Evolutionary conservation across 129 eudicot genomes (phyloP).

Genomic region (Artemisia tridentata): DNA sequence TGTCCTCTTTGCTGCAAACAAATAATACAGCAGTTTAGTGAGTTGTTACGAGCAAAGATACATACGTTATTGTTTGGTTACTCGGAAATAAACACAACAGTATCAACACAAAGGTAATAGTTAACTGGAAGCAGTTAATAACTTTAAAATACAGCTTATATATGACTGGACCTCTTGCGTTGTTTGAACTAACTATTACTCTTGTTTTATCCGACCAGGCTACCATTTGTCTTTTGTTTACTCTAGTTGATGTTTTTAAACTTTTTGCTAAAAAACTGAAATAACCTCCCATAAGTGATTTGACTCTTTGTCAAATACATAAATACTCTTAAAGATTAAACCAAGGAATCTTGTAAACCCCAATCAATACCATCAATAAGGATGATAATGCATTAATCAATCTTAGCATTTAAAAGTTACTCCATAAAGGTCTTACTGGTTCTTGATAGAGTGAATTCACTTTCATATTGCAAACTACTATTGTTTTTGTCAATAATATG

Average conservation of each 20-base stretch:
- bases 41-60: slow-evolving; percentile 17
- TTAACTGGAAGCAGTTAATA: not conserved
- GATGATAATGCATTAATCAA: not conserved
- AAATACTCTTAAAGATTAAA: not conserved
- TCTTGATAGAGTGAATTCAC: too few relatives aligned
- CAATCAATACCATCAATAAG: not conserved
- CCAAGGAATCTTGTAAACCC: slow-evolving; percentile 13
- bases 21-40: slow-evolving; percentile 10
- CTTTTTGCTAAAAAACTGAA: not conserved
- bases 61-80: slow-evolving; percentile 4
- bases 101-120: not conserved
- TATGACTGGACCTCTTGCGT: not conserved
- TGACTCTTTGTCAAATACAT: not conserved
- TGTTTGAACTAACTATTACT: not conserved
- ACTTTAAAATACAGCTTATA: not conserved
- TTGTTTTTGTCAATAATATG: too few relatives aligned
- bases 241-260: not conserved
- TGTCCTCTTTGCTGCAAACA: slow-evolving; percentile 81
- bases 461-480: too few relatives aligned
- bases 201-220: not conserved
- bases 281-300: not conserved
- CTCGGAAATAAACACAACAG: not conserved
- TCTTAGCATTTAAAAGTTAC: not conserved
- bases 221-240: not conserved
- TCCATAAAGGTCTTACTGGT: not conserved